Base-by-base conservation (phyloP, 345 rosid genomes). In the Litchi chinensis region DNA sequence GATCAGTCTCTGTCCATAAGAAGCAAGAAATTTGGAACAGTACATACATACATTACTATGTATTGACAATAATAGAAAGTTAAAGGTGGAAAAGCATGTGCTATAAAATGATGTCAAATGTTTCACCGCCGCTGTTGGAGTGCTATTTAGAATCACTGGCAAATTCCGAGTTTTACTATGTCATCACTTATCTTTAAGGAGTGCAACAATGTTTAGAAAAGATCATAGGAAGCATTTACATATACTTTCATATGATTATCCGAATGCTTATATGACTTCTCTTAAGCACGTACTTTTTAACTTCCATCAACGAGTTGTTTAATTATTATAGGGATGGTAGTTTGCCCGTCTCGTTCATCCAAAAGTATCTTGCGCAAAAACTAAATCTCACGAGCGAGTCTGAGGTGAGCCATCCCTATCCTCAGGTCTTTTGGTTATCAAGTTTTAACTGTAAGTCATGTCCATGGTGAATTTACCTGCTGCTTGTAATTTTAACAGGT, bases 301-400 rank as follows among this genome's bases (percentile, higher is more conserved):
- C 41, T 48, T 59, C 21, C 32, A 22, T 24, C 57, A 22, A 74
- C 6, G 3, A 56, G 43, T 70, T 67, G 6, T 37, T 65, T 13
- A 24, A 59, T 75, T 71, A 67, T 44, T 40, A 32, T 19, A 88
- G 92, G 85, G 89, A 87, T 70, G 78, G 84, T 12, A 80, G 57
- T 37, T 67, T 89, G 75, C 81, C 89, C 0, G 85, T 89, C 78
- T 84, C 84, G 5, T 44, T 26, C 22, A 81, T 89, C 59, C 82
- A 80, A 43, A 86, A 82, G 82, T 87, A 89, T 75, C 28, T 89
- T 0, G 83, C 70, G 71, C 80, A 26, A 24, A 89, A 84, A 79
- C 79, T 89, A 16, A 82, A 81, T 50, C 90, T 85, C 46, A n/a
- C 60, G 10, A 78, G 81, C 4, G 90, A 89, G 71, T 77, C 70